phyloP scores from a whole-genome alignment of 148 eudicot genomes.

The Hydrangea macrophylla region DNA sequence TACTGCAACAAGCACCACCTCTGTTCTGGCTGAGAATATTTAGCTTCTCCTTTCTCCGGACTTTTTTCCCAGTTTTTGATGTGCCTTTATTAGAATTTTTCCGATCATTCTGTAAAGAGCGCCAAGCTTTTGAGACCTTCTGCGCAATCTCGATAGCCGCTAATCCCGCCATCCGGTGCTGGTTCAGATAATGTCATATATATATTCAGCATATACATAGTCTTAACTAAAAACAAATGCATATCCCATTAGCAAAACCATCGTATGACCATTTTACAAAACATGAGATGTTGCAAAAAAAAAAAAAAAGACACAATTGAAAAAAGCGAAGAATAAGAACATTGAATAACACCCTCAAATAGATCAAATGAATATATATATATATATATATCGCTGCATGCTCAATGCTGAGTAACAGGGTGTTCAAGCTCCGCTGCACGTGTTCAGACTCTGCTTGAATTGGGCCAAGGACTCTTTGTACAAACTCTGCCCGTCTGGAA shows the following conservation, averaged over 20 bases:
- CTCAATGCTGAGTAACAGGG: neutral
- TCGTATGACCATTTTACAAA: too few species aligned
- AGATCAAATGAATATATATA: too few species aligned
- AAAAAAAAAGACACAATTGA: neutral
- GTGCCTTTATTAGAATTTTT: constrained; percentile 64
- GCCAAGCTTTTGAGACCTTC: constrained; percentile 91
- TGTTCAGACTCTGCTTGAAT: neutral
- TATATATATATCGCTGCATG: too few species aligned
- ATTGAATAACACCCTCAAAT: neutral
- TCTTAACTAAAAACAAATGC: neutral
- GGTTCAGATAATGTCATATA: constrained; percentile 15
- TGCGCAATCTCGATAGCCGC: constrained; percentile 99
- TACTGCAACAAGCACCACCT: constrained; percentile 95
- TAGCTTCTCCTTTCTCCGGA: constrained; percentile 66
- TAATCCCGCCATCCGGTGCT: constrained; percentile 99
- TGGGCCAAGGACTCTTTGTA: neutral
- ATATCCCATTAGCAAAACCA: too few species aligned
- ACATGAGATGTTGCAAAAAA: neutral
- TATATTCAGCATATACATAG: neutral
- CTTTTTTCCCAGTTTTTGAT: constrained; percentile 62
- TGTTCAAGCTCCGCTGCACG: neutral
- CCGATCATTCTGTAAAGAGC: constrained; percentile 74
- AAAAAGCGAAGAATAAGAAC: neutral
- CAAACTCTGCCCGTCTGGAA: neutral
- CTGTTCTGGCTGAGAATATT: constrained; percentile 73